These are phyloP conservation scores for Candida jianshihensis DNA, from an alignment of 805 yeast genomes.

Conservation along the genomic window DNA sequence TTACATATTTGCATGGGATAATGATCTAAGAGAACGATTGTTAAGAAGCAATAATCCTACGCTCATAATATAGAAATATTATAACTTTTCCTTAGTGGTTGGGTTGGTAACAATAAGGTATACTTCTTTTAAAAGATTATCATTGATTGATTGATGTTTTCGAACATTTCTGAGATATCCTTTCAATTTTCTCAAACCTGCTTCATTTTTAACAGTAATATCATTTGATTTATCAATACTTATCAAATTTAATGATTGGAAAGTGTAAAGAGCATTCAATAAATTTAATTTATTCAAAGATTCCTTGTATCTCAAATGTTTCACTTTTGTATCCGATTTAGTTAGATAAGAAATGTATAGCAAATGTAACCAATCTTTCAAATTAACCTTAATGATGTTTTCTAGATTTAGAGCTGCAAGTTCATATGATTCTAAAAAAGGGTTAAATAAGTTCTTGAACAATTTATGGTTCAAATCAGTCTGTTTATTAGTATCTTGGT, in stretches of 20 bases:
- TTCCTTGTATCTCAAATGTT: slow-evolving; percentile 16
- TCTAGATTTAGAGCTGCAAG: slow-evolving; percentile 11
- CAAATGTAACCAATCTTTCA: slow-evolving; percentile 17
- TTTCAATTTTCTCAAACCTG: slow-evolving; percentile 3
- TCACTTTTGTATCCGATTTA: too few relatives aligned
- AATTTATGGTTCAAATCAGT: slow-evolving; percentile 3
- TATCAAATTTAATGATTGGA: slow-evolving; percentile 14
- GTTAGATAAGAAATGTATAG: slow-evolving; percentile 10
- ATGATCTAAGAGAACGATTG: slow-evolving; percentile 29
- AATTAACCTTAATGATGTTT: slow-evolving; percentile 9
- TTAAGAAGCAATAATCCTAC: slow-evolving; percentile 8
- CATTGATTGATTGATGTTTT: background rate
- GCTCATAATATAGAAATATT: slow-evolving; percentile 5
- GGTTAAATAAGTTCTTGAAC: slow-evolving; percentile 12
- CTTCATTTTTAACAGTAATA: slow-evolving; percentile 11
- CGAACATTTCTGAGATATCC: slow-evolving; percentile 10
- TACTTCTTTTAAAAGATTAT: too few relatives aligned
- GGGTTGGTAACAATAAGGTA: too few relatives aligned
- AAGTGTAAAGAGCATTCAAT: slow-evolving; percentile 14
- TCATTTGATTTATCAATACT: slow-evolving; percentile 8
- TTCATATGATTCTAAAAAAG: slow-evolving; percentile 20
- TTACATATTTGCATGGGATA: slow-evolving; percentile 36
- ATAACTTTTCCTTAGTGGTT: too few relatives aligned
- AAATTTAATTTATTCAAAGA: slow-evolving; percentile 18
- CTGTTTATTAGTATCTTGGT: background rate